Conservation (phyloP, 2,329 filamentous ascomycete genomes). For the Mycocentrospora acerina region DNA sequence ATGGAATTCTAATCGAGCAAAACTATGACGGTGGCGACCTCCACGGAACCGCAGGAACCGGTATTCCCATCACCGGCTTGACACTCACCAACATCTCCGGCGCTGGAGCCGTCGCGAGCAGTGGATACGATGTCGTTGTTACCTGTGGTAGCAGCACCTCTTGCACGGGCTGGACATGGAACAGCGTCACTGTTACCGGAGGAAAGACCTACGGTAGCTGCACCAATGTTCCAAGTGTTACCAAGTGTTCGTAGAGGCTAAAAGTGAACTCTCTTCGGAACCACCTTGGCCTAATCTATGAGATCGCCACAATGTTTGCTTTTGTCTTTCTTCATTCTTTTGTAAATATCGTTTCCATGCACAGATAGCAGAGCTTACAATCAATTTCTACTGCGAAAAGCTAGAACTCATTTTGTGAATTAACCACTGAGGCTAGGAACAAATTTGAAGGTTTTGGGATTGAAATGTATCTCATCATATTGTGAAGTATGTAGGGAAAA, state of each 20-base stretch:
- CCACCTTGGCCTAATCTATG: too few species aligned
- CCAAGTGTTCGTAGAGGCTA: constrained; percentile 16
- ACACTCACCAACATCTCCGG: constrained; percentile 47
- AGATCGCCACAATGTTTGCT: too few species aligned
- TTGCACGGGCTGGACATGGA: constrained; percentile 59
- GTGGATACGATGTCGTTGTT: constrained; percentile 54
- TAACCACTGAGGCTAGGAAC: too few species aligned
- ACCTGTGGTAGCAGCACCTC: constrained; percentile 52
- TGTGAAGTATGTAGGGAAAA: too few species aligned
- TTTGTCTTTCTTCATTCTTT: too few species aligned
- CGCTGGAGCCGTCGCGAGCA: constrained; percentile 28
- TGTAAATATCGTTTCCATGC: too few species aligned
- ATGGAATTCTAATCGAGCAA: constrained; percentile 55
- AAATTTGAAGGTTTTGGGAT: too few species aligned
- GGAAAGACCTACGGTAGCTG: constrained; percentile 41
- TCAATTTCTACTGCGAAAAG: too few species aligned
- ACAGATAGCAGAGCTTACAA: too few species aligned
- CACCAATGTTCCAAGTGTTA: constrained; percentile 35
- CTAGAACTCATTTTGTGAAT: too few species aligned
- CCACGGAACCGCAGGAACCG: constrained; percentile 48
- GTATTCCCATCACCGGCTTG: constrained; percentile 49
- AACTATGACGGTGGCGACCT: constrained; percentile 53
- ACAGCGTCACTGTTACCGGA: constrained; percentile 41
- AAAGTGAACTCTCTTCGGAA: too few species aligned
- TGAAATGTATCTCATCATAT: too few species aligned